phyloP scores from a whole-genome alignment of 495 filamentous ascomycete genomes.

The Chaetomium fimeti region DNA sequence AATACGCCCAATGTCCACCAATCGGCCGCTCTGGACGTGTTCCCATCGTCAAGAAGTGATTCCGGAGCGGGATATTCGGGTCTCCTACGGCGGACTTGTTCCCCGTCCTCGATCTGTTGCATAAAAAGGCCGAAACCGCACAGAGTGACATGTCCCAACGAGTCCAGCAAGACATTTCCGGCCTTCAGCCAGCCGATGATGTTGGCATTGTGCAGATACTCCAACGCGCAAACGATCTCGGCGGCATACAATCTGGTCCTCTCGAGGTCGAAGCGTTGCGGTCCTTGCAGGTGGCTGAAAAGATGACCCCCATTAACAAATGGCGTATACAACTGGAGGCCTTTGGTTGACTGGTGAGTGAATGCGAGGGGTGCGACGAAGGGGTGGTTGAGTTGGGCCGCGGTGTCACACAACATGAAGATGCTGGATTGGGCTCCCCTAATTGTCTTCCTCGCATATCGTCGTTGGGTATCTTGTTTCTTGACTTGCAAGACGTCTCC shows the following conservation, averaged over 20 bases:
- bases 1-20: constrained; percentile 90
- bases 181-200: constrained; percentile 85
- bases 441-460: not conserved
- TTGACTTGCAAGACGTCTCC: not conserved
- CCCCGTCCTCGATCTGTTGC: constrained; percentile 82
- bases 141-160: constrained; percentile 80
- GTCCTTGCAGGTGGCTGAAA: constrained; percentile 80
- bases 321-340: constrained; percentile 76
- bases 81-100: constrained; percentile 73
- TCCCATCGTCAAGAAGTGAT: constrained; percentile 72
- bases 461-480: not conserved
- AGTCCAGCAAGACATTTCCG: constrained; percentile 83
- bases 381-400: constrained; percentile 73
- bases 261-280: constrained; percentile 84
- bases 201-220: constrained; percentile 82
- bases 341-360: constrained; percentile 83
- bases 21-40: constrained; percentile 74
- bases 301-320: constrained; percentile 84
- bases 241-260: constrained; percentile 82
- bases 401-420: not conserved
- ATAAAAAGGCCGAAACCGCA: constrained; percentile 87
- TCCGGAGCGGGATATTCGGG: constrained; percentile 87
- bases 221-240: constrained; percentile 78
- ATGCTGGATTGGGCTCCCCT: not conserved
- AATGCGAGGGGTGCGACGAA: constrained; percentile 88